Evolutionary conservation across 1,139 yeast genomes (phyloP).

Genomic region (Candida pseudoviswanathii): DNA sequence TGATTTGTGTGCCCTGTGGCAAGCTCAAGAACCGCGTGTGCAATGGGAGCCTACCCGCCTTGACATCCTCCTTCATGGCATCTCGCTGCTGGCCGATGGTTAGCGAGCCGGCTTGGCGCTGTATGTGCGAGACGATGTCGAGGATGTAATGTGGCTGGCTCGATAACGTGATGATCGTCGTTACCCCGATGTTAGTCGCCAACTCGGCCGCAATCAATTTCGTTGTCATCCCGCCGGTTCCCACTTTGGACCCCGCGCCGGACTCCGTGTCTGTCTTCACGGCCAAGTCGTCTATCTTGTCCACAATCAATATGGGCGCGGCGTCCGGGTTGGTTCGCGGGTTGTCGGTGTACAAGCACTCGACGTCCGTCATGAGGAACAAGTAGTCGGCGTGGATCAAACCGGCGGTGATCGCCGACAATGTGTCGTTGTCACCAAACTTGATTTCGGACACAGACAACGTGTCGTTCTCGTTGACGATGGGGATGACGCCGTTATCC

Average conservation of each 20-base stretch:
- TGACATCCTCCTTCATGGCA: constrained; percentile 34
- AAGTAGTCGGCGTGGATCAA: constrained; percentile 92
- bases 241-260: constrained; percentile 63
- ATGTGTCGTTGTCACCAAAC: constrained; percentile 96
- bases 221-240: constrained; percentile 99
- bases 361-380: constrained; percentile 92
- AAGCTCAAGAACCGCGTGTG: constrained; percentile 88
- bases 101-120: constrained; percentile 31
- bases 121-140: constrained; percentile 74
- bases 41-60: constrained; percentile 60
- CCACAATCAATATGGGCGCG: constrained; percentile 79
- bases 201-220: constrained; percentile 94
- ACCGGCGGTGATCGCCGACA: constrained; percentile 94
- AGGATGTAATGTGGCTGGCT: constrained; percentile 73
- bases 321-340: constrained; percentile 88
- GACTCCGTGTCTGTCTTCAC: constrained; percentile 70
- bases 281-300: constrained; percentile 67
- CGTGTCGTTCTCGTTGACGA: constrained; percentile 96
- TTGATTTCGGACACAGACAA: constrained; percentile 89
- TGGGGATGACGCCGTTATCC: constrained; percentile 90
- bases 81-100: constrained; percentile 35
- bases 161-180: constrained; percentile 84
- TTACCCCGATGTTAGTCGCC: constrained; percentile 93
- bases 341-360: constrained; percentile 88
- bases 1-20: constrained; percentile 60